These are phyloP conservation scores for Teunomyces lycoperdinae DNA, from an alignment of 805 yeast genomes.

Conservation along the genomic window DNA sequence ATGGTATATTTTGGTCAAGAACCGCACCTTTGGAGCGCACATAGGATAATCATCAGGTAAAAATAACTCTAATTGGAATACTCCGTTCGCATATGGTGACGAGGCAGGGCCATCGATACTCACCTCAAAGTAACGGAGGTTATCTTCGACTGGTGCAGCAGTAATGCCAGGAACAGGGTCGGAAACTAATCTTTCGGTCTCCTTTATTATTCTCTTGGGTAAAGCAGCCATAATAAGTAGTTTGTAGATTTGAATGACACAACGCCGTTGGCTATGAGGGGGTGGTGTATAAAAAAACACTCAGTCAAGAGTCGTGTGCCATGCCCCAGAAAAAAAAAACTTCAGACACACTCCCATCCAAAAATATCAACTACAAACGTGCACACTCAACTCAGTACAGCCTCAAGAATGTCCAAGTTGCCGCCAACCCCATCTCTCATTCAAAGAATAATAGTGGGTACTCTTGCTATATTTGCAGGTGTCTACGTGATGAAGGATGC, in stretches of 20 bases:
- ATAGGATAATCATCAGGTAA: constrained; percentile 96
- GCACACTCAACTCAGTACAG: no score
- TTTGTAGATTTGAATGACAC: neutral
- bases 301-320: neutral
- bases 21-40: constrained; percentile 96
- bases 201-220: constrained; percentile 94
- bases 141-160: constrained; percentile 92
- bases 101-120: constrained; percentile 87
- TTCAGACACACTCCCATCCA: no score
- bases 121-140: constrained; percentile 88
- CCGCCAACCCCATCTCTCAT: constrained; percentile 34
- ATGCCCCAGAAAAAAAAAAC: neutral
- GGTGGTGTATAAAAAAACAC: neutral
- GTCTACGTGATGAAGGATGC: constrained; percentile 30
- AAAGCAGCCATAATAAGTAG: constrained; percentile 48
- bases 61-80: constrained; percentile 78
- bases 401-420: constrained; percentile 13
- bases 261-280: neutral
- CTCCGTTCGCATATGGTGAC: constrained; percentile 85
- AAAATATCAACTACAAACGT: no score
- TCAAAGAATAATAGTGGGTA: constrained; percentile 34
- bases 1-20: constrained; percentile 90
- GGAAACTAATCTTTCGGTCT: constrained; percentile 84
- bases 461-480: constrained; percentile 35
- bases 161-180: constrained; percentile 97